These are phyloP conservation scores for Tricholoma saponaceum DNA, from an alignment of 768 basidiomycete genomes.

Conservation along the genomic window DNA sequence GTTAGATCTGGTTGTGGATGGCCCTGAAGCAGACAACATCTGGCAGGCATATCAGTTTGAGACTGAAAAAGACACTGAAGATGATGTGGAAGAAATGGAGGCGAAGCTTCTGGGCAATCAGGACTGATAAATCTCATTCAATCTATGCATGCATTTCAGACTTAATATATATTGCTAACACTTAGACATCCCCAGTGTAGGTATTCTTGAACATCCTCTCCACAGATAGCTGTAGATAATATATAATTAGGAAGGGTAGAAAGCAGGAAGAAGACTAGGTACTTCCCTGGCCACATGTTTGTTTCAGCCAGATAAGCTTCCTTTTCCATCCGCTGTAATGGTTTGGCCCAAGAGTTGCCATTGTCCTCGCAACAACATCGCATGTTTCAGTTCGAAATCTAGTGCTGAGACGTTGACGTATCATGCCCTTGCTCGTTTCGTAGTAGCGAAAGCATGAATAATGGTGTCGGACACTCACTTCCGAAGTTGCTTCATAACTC, in stretches of 20 bases:
- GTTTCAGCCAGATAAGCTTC: slow-evolving; percentile 51
- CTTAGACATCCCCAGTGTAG: slow-evolving; percentile 1
- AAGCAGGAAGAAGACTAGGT: neutral
- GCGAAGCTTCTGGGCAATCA: slow-evolving; percentile 34
- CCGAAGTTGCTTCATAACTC: slow-evolving; percentile 10
- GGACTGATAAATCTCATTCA: slow-evolving; percentile 6
- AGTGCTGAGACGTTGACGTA: slow-evolving; percentile 34
- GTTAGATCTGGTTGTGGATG: slow-evolving; percentile 65
- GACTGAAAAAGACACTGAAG: slow-evolving; percentile 34
- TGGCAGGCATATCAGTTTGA: slow-evolving; percentile 58
- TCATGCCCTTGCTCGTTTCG: neutral
- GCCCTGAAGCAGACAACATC: slow-evolving; percentile 63
- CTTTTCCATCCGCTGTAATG: slow-evolving; percentile 32
- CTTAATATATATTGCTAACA: neutral
- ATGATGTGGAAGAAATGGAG: slow-evolving; percentile 61
- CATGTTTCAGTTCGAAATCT: slow-evolving; percentile 54
- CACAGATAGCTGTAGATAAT: slow-evolving; percentile 1
- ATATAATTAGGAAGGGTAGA: neutral
- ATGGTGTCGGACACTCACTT: neutral
- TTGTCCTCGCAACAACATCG: slow-evolving; percentile 40
- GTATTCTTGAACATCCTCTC: slow-evolving; percentile 10
- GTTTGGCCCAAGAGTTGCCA: slow-evolving; percentile 28
- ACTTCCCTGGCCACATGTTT: slow-evolving; percentile 48
- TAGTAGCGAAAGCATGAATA: slow-evolving; percentile 1
- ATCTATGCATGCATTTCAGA: neutral